Conservation (phyloP, 2,329 filamentous ascomycete genomes). For the Zymoseptoria pseudotritici region DNA sequence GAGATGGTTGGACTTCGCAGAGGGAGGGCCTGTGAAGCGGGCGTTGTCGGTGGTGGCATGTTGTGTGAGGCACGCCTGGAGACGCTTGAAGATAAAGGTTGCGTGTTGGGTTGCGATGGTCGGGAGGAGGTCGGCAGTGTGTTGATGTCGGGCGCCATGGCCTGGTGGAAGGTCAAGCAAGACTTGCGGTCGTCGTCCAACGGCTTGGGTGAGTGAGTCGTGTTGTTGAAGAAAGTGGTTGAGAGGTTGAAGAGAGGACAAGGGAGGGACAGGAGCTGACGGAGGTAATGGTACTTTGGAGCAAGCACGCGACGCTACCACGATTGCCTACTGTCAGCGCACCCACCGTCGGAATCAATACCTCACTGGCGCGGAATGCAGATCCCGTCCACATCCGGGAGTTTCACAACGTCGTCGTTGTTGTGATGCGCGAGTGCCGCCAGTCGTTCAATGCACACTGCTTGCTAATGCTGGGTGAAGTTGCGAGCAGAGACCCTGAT, state of each 20-base stretch:
- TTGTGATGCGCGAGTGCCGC: background rate
- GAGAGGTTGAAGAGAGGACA: background rate
- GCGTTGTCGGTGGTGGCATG: slow-evolving; percentile 21
- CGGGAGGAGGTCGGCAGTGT: slow-evolving; percentile 35
- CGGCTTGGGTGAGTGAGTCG: background rate
- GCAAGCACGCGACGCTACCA: no score
- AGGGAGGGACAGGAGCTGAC: background rate
- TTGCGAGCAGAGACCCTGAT: no score
- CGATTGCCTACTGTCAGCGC: no score
- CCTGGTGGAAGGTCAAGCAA: background rate
- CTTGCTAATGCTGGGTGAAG: no score
- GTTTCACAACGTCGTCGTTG: background rate
- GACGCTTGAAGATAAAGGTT: slow-evolving; percentile 8
- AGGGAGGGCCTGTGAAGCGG: slow-evolving; percentile 15
- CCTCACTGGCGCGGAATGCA: no score
- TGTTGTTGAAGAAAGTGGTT: background rate
- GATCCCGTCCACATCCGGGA: background rate
- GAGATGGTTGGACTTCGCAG: slow-evolving; percentile 17
- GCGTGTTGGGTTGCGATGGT: slow-evolving; percentile 25
- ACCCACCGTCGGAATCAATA: no score
- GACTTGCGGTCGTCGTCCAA: background rate
- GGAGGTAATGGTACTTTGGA: no score
- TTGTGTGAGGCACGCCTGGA: slow-evolving; percentile 17
- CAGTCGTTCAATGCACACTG: no score
- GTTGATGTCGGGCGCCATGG: slow-evolving; percentile 46